These are phyloP conservation scores for Cyberlindnera veronae DNA, from an alignment of 805 yeast species.

Conservation along the genomic window DNA sequence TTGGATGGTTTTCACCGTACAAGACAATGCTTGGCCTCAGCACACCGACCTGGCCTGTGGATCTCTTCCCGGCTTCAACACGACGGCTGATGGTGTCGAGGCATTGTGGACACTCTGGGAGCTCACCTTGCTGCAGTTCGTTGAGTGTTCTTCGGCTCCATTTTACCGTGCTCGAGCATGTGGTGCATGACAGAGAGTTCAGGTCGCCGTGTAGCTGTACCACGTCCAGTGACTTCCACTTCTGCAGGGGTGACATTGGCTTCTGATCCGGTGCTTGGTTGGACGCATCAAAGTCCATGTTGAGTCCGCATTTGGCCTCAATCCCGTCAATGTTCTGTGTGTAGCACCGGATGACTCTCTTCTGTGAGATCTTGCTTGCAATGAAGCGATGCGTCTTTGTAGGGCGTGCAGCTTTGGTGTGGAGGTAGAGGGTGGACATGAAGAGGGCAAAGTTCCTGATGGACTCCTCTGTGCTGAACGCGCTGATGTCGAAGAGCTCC, in stretches of 20 bases:
- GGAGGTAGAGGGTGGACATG: constrained; percentile 74
- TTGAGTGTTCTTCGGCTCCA: constrained; percentile 59
- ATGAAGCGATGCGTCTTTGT: constrained; percentile 84
- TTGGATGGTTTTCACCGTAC: constrained; percentile 93
- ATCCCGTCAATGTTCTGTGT: constrained; percentile 94
- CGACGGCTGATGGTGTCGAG: constrained; percentile 52
- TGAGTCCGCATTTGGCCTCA: constrained; percentile 63
- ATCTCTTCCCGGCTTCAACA: constrained; percentile 65
- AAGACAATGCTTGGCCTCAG: constrained; percentile 87
- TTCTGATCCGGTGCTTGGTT: constrained; percentile 1
- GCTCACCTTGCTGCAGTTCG: constrained; percentile 52
- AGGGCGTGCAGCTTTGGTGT: constrained; percentile 65
- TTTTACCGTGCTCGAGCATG: constrained; percentile 51
- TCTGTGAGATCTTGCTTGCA: constrained; percentile 37
- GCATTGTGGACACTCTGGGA: constrained; percentile 80
- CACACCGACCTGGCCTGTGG: constrained; percentile 66
- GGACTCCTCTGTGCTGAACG: constrained; percentile 67
- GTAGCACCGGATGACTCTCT: constrained; percentile 76
- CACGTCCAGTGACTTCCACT: constrained; percentile 68
- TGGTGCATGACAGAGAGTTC: constrained; percentile 70
- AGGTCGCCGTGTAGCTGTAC: constrained; percentile 91
- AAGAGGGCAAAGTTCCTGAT: constrained; percentile 78
- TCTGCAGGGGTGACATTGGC: constrained; percentile 11
- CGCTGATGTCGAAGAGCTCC: constrained; percentile 84
- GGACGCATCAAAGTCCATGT: constrained; percentile 45